phyloP scores from a whole-genome alignment of 75 land plant species.

The Larix kaempferi region DNA sequence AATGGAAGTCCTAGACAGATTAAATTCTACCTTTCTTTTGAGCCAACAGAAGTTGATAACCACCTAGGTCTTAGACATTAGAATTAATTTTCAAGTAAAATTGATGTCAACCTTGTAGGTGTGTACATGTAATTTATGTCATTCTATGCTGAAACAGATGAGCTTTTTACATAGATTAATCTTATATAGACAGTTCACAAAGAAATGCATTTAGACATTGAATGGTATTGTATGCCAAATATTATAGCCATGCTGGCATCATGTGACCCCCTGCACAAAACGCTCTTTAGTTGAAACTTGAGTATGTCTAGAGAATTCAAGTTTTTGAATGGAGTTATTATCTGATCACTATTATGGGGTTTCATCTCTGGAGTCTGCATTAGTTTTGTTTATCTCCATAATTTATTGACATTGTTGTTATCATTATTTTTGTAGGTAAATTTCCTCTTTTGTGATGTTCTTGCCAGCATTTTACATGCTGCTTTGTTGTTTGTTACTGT shows the following conservation, averaged over 20 bases:
- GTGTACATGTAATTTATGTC: too few relatives aligned
- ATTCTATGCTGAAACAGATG: too few relatives aligned
- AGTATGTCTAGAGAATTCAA: neutral
- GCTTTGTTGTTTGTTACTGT: neutral
- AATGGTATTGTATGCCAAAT: too few relatives aligned
- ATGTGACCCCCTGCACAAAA: too few relatives aligned
- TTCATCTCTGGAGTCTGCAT: neutral
- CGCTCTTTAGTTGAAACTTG: too few relatives aligned
- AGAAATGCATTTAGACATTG: slow-evolving; percentile 4
- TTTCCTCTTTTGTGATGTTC: neutral
- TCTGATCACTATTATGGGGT: neutral
- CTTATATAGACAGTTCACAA: slow-evolving; percentile 1
- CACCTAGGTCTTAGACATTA: too few relatives aligned
- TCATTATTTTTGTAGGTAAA: neutral
- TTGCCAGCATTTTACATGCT: neutral
- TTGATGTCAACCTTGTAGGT: too few relatives aligned
- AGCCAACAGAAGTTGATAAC: too few relatives aligned
- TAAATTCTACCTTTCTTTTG: too few relatives aligned
- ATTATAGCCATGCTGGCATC: too few relatives aligned
- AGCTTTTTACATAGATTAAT: neutral
- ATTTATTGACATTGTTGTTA: neutral
- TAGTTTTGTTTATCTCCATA: neutral
- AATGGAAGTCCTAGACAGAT: neutral
- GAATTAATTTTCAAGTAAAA: too few relatives aligned
- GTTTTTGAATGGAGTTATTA: neutral